These are phyloP conservation scores for Globomyces sp. DNA, from an alignment of 371 early-diverging fungal species.

Conservation along the genomic window DNA sequence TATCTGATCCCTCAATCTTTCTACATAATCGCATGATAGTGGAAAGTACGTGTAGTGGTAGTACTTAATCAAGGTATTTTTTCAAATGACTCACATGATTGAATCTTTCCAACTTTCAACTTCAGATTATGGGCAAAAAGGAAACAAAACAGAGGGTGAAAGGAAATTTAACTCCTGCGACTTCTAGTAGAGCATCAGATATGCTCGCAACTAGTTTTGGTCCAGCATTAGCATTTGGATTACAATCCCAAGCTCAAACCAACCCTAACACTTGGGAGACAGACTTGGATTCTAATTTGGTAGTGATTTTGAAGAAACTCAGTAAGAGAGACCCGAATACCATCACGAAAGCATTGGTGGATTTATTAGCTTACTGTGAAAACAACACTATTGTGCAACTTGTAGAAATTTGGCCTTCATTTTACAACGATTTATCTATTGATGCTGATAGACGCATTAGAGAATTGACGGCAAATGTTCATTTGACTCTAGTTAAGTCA, in stretches of 20 bases:
- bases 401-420: constrained; percentile 30
- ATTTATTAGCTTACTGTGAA: constrained; percentile 26
- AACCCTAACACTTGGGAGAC: neutral
- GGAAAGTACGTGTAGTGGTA: no score
- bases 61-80: no score
- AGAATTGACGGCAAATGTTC: constrained; percentile 30
- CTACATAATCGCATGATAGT: no score
- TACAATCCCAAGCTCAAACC: neutral
- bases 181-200: neutral
- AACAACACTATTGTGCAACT: constrained; percentile 8
- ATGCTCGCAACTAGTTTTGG: constrained; percentile 3
- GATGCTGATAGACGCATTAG: constrained; percentile 45
- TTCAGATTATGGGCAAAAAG: neutral
- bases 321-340: constrained; percentile 49
- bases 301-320: constrained; percentile 44
- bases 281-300: constrained; percentile 7
- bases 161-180: constrained; percentile 7
- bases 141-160: constrained; percentile 9
- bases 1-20: no score
- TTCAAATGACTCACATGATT: no score
- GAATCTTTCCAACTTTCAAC: no score
- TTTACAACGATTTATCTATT: constrained; percentile 32
- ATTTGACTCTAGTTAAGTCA: constrained; percentile 30
- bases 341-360: constrained; percentile 47
- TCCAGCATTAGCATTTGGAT: neutral